Evolutionary conservation across 805 yeast genomes (phyloP), one percentile per base, ranked within the genome.

Genomic region (Saccharomycopsis guyanensis): DNA sequence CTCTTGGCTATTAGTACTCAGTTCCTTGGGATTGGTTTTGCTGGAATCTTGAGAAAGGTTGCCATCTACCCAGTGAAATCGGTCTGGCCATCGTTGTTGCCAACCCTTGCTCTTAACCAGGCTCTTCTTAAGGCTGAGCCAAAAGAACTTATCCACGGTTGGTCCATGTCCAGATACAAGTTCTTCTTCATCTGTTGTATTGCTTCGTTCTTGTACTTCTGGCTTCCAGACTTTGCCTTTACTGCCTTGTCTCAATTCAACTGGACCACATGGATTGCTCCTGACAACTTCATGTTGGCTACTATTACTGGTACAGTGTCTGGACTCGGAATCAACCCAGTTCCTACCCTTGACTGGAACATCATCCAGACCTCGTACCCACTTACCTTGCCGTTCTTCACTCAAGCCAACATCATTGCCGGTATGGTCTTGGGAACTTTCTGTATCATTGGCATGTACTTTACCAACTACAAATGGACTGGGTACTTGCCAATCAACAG

Each of bases 21-120:
- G 57, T 76, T 75, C 51, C 62, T 81, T 53, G 88, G 87, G 20
- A 75, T 78, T 56, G 80, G 84, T 1, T 71, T 81, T 58, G 85
- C 86, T 4, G 81, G 83, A 42, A 56, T 80, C 18, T 69, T 79
- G 69, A 70, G 82, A 56, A 72, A 74, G 49, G 73, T 80, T 27
- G 70, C 69, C 2, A 70, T 78, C 6, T 76, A 76, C 55, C 79
- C 78, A 12, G 62, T 64, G 3, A 61, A 66, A 45, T 66, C 77
- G 10, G 57, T 78, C 29, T 78, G 83, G 83, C 81, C 79, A 32
- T 63, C 71, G 2, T 47, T 65, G 2, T 55, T 76, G 51, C 78
- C 80, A 15, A 62, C 70, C 0, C 50, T 76, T 35, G 72, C 76
- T 18, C 57, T 76, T 40, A 74, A 74, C 57, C 65, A 69, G 43